These are phyloP conservation scores for Ceriops zippeliana DNA, from an alignment of 345 rosid genomes.

Conservation along the genomic window DNA sequence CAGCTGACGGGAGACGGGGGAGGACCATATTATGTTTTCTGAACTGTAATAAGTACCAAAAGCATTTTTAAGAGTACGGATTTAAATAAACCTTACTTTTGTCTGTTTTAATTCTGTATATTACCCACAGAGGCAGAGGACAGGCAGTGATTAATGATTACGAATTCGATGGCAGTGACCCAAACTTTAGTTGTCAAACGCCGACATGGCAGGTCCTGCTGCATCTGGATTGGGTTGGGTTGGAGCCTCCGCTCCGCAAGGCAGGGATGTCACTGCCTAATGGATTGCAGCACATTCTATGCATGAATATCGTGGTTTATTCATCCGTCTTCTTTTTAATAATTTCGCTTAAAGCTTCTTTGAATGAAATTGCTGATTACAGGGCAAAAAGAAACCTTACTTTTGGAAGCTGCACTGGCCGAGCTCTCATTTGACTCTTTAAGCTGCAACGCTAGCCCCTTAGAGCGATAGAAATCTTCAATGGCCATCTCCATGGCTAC, in stretches of 20 bases:
- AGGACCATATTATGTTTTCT: too few relatives aligned
- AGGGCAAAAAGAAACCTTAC: background rate
- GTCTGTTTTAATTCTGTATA: too few relatives aligned
- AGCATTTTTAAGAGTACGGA: too few relatives aligned
- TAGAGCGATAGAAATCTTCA: constrained; percentile 6
- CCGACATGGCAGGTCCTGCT: background rate
- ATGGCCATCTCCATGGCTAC: constrained; percentile 23
- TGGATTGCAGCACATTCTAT: background rate
- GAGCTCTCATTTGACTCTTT: background rate
- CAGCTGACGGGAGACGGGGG: too few relatives aligned
- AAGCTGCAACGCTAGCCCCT: background rate
- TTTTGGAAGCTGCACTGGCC: background rate
- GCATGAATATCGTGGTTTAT: background rate
- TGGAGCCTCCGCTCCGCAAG: too few relatives aligned
- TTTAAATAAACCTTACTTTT: too few relatives aligned
- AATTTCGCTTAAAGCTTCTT: background rate
- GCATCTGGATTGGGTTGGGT: background rate
- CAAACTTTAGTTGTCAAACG: background rate
- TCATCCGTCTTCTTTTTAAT: background rate
- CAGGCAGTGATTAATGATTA: background rate
- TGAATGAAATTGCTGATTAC: background rate
- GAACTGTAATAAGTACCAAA: too few relatives aligned
- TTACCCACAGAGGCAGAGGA: too few relatives aligned
- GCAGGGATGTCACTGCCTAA: too few relatives aligned
- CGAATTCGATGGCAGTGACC: background rate